Evolutionary conservation across 139 green algal genomes (phyloP).

Genomic region (Gonium pectorale): DNA sequence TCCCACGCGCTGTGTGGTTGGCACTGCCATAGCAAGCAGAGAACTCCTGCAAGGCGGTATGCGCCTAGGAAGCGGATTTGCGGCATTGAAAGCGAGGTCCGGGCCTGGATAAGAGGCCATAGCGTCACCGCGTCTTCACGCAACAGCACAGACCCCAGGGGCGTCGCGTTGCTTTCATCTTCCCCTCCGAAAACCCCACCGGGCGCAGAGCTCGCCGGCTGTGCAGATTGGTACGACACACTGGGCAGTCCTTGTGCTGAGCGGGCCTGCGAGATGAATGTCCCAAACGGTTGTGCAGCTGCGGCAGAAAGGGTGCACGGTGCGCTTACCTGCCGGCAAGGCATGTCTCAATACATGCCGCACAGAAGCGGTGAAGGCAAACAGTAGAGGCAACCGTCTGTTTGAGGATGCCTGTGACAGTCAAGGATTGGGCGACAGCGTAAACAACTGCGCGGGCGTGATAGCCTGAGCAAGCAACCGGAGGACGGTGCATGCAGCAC

Average conservation of each 20-base stretch:
- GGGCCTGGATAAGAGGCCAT: too few species aligned
- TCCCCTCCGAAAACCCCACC: too few species aligned
- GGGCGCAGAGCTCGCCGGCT: constrained; percentile 9
- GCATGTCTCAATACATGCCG: constrained; percentile 1
- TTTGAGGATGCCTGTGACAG: neutral
- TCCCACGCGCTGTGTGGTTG: too few species aligned
- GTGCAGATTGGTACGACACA: constrained; percentile 15
- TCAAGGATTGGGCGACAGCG: too few species aligned
- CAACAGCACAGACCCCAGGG: too few species aligned
- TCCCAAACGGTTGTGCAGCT: neutral
- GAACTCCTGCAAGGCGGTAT: too few species aligned
- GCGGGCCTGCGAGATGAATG: constrained; percentile 1
- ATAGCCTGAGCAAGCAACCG: neutral
- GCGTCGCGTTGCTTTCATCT: too few species aligned
- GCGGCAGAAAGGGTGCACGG: neutral
- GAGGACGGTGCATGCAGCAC: neutral
- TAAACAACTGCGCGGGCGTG: neutral
- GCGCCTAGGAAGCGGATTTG: too few species aligned
- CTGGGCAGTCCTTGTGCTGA: constrained; percentile 11
- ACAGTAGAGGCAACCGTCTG: constrained; percentile 1
- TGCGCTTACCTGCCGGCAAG: neutral
- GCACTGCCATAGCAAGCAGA: too few species aligned
- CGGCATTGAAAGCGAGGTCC: too few species aligned
- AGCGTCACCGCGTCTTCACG: too few species aligned
- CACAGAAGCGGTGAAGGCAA: constrained; percentile 35